A percentile compares a stretch with the other conserved stretches of the same genome.
Conservation (phyloP, 208 protist genomes). For the Trypanosoma scelopori region DNA sequence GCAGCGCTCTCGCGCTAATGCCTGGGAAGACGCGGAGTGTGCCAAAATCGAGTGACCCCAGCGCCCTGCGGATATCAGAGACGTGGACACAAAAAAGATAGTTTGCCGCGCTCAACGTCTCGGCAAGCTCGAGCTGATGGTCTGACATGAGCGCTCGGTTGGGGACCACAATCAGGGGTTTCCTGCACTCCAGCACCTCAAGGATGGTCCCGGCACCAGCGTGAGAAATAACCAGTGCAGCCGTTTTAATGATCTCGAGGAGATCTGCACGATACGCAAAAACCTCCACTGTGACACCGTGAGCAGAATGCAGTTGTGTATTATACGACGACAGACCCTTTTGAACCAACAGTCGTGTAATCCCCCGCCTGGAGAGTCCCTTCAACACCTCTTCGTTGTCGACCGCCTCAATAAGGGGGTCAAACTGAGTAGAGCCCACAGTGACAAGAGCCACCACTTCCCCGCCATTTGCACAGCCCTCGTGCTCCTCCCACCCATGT, state of each 20-base stretch:
- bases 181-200: slow-evolving; percentile 64
- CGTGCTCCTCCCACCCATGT: neutral
- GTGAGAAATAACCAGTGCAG: slow-evolving; percentile 82
- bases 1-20: slow-evolving; percentile 38
- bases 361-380: slow-evolving; percentile 37
- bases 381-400: slow-evolving; percentile 39
- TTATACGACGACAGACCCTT: slow-evolving; percentile 50
- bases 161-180: slow-evolving; percentile 78
- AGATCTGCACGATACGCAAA: slow-evolving; percentile 74
- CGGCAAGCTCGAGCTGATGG: slow-evolving; percentile 86
- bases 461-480: neutral
- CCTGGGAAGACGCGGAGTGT: slow-evolving; percentile 50
- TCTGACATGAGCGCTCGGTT: slow-evolving; percentile 88
- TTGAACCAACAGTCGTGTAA: slow-evolving; percentile 73
- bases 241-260: slow-evolving; percentile 39
- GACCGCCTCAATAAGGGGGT: slow-evolving; percentile 53
- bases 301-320: slow-evolving; percentile 12
- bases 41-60: slow-evolving; percentile 42
- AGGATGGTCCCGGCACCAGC: slow-evolving; percentile 92
- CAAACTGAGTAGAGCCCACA: slow-evolving; percentile 87
- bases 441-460: slow-evolving; percentile 67
- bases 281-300: slow-evolving; percentile 55
- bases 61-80: slow-evolving; percentile 32
- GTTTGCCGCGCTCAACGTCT: slow-evolving; percentile 35
- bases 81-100: slow-evolving; percentile 74